Evolutionary conservation across 2,329 filamentous ascomycete species (phyloP), one percentile per base, ranked within the genome.

Genomic region (Hansfordia pulvinata): DNA sequence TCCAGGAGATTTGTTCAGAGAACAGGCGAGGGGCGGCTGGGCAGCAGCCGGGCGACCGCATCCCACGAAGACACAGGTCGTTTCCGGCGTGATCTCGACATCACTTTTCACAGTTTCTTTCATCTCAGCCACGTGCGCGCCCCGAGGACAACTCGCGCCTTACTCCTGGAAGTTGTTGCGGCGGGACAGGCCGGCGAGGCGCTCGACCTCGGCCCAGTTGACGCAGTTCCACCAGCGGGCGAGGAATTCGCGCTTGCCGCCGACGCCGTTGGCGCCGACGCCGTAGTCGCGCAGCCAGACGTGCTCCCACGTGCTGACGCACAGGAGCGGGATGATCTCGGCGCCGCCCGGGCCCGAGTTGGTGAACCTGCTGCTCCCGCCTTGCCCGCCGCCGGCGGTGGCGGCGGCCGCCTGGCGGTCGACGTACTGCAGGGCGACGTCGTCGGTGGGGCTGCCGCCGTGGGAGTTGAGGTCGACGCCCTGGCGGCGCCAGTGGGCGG

Each of bases 301-400:
- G 55, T 96, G 90, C 61, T 96, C 78, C 90, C 90, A 98, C 5
- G 85, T 93, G 57, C 85, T 96, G 32, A 96, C 68, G 49, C 88
- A 94, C 41, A 98, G 60, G 33, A 96, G 62, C 9, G 88, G 86
- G 30, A 73, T 62, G 18, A 86, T 53, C 25, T 78, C 66, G 36
- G 72, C 65, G 31, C 76, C 76, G 20, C 78, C 79, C 2, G 78
- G 74, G 5, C 73, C 65, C 32, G 50, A 53, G 34, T 39, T 46
- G 25, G 49, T 26, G 28, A 38, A 40, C 14, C 23, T 37, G n/a
- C n/a, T n/a, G n/a, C n/a, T n/a, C n/a, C n/a, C n/a, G n/a, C n/a
- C n/a, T n/a, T n/a, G n/a, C n/a, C n/a, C n/a, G 15, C 34, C 32
- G 20, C 42, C 39, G 22, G 36, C 42, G 18, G 25, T 23, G 23